Percentiles rank a stretch among this genome's conserved stretches.
These are phyloP conservation scores for Meripilus lineatus DNA, from an alignment of 1,284 basidiomycete species.

Conservation along the genomic window DNA sequence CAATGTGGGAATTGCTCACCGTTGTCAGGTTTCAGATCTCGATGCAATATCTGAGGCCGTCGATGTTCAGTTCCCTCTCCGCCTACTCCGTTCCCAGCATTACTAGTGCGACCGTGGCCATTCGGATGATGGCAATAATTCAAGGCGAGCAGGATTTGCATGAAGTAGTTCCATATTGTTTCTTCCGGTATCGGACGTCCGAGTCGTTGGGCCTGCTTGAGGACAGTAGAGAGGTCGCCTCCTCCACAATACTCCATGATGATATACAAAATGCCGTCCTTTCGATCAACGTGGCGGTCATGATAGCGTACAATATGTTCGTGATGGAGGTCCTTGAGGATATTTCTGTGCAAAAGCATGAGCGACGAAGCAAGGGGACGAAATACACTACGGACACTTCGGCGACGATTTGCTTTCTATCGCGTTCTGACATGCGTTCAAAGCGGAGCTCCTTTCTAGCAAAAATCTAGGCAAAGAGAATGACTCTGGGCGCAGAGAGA, in stretches of 20 bases:
- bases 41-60: conserved; percentile 82
- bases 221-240: conserved; percentile 85
- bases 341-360: conserved; percentile 63
- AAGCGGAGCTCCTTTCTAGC: conserved; percentile 96
- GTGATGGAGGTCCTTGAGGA: conserved; percentile 91
- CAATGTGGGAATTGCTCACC: too few relatives aligned
- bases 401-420: conserved; percentile 92
- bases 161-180: conserved; percentile 91
- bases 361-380: background rate
- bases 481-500: background rate
- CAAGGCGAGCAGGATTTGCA: conserved; percentile 88
- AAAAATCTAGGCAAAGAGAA: conserved; percentile 52
- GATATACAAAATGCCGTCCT: conserved; percentile 89
- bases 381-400: conserved; percentile 84
- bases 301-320: conserved; percentile 95
- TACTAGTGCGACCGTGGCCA: conserved; percentile 41
- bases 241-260: conserved; percentile 97
- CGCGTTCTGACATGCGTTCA: conserved; percentile 88
- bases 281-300: conserved; percentile 87
- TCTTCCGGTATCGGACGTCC: conserved; percentile 81
- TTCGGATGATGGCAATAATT: conserved; percentile 88
- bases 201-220: conserved; percentile 71
- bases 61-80: conserved; percentile 42
- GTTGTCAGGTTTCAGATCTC: conserved; percentile 97
- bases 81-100: conserved; percentile 35